A percentile compares a stretch with the other conserved stretches of the same genome.
Evolutionary conservation across 1,284 basidiomycete genomes (phyloP).

Genomic region (Cryptococcus jaspeensis): DNA sequence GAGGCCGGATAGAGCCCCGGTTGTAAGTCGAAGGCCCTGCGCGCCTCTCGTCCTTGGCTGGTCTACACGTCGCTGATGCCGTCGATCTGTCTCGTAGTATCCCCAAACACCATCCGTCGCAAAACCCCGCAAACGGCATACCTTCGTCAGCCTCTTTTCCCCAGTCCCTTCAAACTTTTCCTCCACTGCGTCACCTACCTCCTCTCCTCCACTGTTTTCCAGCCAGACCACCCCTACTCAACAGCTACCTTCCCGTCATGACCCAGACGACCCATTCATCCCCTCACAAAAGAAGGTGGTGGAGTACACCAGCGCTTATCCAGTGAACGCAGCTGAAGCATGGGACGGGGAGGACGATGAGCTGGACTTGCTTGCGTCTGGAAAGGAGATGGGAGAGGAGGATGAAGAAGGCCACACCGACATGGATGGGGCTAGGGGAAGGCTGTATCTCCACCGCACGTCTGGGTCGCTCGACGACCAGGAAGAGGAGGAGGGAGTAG

Average conservation of each 20-base stretch:
- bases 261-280: slow-evolving; percentile 10
- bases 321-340: background rate
- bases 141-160: background rate
- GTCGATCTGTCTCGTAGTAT: background rate
- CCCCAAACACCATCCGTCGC: background rate
- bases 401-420: no score
- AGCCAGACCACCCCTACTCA: slow-evolving; percentile 16
- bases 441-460: background rate
- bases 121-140: background rate
- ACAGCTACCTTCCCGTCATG: slow-evolving; percentile 8
- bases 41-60: background rate
- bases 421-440: background rate
- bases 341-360: slow-evolving; percentile 5
- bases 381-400: background rate
- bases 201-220: background rate
- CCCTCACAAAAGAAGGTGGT: background rate
- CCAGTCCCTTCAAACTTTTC: background rate
- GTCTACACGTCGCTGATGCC: background rate
- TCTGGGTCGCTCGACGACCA: no score
- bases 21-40: background rate
- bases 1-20: slow-evolving; percentile 12
- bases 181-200: background rate
- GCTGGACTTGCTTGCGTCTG: background rate
- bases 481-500: no score
- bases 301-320: background rate